Evolutionary conservation across 2,329 filamentous ascomycete species (phyloP), one percentile per base, ranked within the genome.

Genomic region (Alternaria longipes): DNA sequence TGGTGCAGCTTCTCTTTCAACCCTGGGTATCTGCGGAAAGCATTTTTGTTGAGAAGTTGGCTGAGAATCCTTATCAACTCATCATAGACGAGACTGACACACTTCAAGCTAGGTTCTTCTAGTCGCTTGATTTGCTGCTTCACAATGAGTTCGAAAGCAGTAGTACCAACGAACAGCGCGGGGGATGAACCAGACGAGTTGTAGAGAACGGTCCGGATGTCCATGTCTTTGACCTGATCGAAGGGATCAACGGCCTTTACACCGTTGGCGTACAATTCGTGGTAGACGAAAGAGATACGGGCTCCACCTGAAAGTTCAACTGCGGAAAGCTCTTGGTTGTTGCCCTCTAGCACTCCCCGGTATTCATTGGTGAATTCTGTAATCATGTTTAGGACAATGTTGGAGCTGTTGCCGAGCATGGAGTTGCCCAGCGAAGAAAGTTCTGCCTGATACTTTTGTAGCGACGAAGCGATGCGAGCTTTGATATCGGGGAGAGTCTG

Each of bases 181-280:
- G 95, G 95, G 1, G 94, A 97, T 30, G 95, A 95, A 77, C 95
- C 95, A n/a, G 95, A 98, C 24, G 95, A 98, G 87, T 99, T 99
- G 88, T 97, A 97, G 8, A 99, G 87, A 63, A 97, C 94, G 24
- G 93, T 98, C 70, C 96, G 91, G 72, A 99, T 99, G 76, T 99
- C 95, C 62, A 94, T 90, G 79, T 99, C 95, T 84, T 98, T 99
- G 80, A 98, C 93, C 67, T 94, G 87, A 73, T 99, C 95, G 78
- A 99, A 99, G 36, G 95, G 95, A 80, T 99, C 96, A 44, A 99
- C 90, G 1, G 95, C 94, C 85, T 98, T 98, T 78, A 99, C 87
- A 82, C 95, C 95, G 78, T 98, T 98, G 59, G 93, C 90, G 82
- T 99, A 99, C 16, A 99, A 86, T 80, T 99, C 95, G 81, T 99